These are phyloP conservation scores for Alternaria infectoria DNA, from an alignment of 2,329 filamentous ascomycete species.

Conservation along the genomic window DNA sequence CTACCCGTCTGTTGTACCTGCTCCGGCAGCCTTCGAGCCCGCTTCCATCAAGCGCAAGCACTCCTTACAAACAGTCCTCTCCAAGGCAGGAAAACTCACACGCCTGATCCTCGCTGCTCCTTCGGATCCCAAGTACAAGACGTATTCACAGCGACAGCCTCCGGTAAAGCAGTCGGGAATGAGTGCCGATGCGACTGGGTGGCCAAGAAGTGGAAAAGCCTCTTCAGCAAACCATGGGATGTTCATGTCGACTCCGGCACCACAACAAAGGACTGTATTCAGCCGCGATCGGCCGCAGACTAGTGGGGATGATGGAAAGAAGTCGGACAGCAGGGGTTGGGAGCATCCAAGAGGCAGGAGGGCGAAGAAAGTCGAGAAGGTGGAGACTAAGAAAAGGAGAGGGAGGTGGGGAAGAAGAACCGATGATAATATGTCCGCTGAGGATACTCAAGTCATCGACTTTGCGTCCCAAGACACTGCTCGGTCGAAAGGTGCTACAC, in stretches of 20 bases:
- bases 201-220: neutral
- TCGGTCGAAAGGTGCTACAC: neutral
- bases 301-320: neutral
- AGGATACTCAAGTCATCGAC: neutral
- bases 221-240: neutral
- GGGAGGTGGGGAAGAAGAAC: neutral
- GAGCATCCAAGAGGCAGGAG: neutral
- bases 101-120: conserved; percentile 23
- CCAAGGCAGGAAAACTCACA: conserved; percentile 9
- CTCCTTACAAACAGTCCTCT: neutral
- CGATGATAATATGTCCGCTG: neutral
- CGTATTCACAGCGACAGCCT: conserved; percentile 10
- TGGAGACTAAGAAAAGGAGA: neutral
- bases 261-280: neutral
- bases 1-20: neutral
- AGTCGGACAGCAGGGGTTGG: neutral
- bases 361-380: neutral
- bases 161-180: neutral
- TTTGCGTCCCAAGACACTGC: neutral
- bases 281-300: neutral
- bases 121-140: conserved; percentile 13
- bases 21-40: neutral
- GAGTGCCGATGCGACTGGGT: conserved; percentile 1
- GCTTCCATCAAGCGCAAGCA: neutral
- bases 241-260: neutral